phyloP scores from a whole-genome alignment of 768 basidiomycete genomes.

The Suillus subalutaceus region DNA sequence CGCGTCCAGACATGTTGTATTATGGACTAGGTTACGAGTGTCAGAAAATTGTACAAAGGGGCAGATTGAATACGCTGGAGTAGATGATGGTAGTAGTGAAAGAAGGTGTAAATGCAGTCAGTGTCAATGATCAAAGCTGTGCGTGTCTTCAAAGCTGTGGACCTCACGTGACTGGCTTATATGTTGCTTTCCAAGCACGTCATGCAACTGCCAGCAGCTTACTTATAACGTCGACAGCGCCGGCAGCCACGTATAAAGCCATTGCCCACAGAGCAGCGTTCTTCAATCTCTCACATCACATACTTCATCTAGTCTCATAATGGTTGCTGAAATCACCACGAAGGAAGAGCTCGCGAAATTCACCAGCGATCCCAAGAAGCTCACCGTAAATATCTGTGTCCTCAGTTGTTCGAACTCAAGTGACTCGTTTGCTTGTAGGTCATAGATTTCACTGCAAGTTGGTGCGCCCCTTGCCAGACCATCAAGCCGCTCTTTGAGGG shows the following conservation, averaged over 20 bases:
- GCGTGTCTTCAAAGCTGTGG: not conserved
- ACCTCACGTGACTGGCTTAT: not conserved
- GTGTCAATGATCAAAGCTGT: not conserved
- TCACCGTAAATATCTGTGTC: not conserved
- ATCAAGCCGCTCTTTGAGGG: conserved; percentile 79
- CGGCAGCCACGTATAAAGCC: not conserved
- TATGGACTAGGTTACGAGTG: not conserved
- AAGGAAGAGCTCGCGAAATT: not conserved
- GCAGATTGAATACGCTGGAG: not conserved
- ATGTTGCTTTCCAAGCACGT: not conserved
- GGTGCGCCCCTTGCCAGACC: conserved; percentile 86
- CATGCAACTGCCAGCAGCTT: not conserved
- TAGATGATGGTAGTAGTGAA: not conserved
- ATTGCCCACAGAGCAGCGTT: not conserved
- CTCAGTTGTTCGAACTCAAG: not conserved
- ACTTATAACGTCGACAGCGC: not conserved
- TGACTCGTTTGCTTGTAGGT: not conserved
- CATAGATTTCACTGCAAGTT: conserved; percentile 4
- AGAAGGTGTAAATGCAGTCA: not conserved
- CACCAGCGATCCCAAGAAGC: not conserved
- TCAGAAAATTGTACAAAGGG: not conserved
- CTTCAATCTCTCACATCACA: not conserved
- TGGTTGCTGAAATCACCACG: not conserved
- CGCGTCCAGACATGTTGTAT: not conserved
- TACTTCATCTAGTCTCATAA: not conserved